Base-by-base conservation (phyloP, 2,329 filamentous ascomycete species). In the Plenodomus lindquistii region DNA sequence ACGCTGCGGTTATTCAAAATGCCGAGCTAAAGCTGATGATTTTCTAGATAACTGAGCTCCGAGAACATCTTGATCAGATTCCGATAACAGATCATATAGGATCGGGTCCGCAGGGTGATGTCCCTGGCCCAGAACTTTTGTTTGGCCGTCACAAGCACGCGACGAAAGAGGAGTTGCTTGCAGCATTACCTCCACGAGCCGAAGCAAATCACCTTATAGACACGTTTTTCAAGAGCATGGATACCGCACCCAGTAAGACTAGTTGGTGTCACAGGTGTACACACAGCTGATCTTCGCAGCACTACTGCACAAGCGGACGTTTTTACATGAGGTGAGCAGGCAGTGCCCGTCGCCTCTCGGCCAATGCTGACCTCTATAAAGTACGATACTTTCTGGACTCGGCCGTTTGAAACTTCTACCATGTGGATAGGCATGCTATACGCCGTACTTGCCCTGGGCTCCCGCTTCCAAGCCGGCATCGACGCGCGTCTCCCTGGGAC, bases 351-450 rank as follows among this genome's bases (percentile, higher is more conserved):
- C 2, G 16, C 21, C 10, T 19, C 10, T 7, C 3, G 4, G 21
- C 9, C 37, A 9, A 16, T 18, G n/a, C 50, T 62, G 27, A 64
- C 36, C 7, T 10, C 3, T 21, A 27, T 15, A 6, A 40, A 77
- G 71, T 78, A 78, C 44, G 66, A 73, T 21, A 40, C 54, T 2
- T 78, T 79, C 52, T 79, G 77, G 76, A 44, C 50, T n/a, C 62
- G 70, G 31, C 74, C 72, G 1, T 67, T 63, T 9, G 57, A 57
- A 16, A 65, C 66, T 2, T 62, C 75, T 0, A 67, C 74, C 8
- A 71, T 74, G 54, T 79, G 76, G 77, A 52, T 79, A 16, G 75
- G 75, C 3, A 61, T 77, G 1, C 50, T 79, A 7, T 79, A 77
- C 54, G 63, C 65, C 37, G 67, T 74, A 42, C 65, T 78, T n/a